Base-by-base conservation (phyloP, 257 asterid species). In the Galeopsis tetrahit region DNA sequence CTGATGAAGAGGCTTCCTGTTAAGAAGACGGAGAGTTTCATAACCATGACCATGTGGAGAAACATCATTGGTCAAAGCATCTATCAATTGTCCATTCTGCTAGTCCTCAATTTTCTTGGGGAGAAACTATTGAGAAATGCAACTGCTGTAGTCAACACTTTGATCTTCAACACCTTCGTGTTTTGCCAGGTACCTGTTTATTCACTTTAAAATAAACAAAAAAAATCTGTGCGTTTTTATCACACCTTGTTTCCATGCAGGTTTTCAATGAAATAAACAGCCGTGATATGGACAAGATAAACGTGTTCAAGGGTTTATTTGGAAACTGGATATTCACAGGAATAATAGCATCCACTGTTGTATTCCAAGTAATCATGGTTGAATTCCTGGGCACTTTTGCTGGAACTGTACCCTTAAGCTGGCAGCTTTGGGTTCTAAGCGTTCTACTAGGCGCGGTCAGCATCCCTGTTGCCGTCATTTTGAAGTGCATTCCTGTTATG, bases 101-200 rank as follows among this genome's bases (percentile, higher is more conserved):
- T 94, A 31, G 83, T 81, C 71, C 84, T 94, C 87, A 85, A 85
- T 72, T 91, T 89, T 57, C 48, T 43, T 6, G 99, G 99, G 78
- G 76, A 83, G 74, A 85, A 80, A 51, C 73, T 91, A 52, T 75
- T 94, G 78, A 73, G 84, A 43, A 80, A 89, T 73, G 82, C 97
- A 66, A 82, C 87, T 17, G 80, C 15, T 52, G 75, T 88, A 17
- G 76, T 79, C 82, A 91, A 89, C 74, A 94, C 97, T 36, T 94
- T 94, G 84, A 89, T 94, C 82, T 94, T 94, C 89, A 94, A 94
- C 78, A 90, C 97, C 75, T 91, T 94, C 40, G 99, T 91, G 68
- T 91, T 94, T 72, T 94, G 99, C 77, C 99, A 94, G 99, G 99
- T 94, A 81, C 58, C 14, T 40, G n/a, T 42, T 11, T 65, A 3